Conservation (phyloP, 495 filamentous ascomycete species). For the Opeltia flavorubescens region DNA sequence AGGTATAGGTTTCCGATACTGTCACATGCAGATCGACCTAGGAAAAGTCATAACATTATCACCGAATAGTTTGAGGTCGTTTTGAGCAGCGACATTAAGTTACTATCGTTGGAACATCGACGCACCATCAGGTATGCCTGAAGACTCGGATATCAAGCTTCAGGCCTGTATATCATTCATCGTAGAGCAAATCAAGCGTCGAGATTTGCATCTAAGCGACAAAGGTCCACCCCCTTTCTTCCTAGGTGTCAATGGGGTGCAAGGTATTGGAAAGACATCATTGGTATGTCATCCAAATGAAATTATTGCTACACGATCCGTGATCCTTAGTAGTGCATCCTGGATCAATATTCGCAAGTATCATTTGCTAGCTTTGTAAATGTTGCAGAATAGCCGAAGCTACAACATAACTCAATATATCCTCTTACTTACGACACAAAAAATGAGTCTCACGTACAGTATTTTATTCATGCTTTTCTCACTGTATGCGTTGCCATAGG, state of each 20-base stretch:
- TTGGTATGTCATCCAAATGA: slow-evolving; percentile 36
- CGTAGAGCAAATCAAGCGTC: neutral
- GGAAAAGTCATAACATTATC: too few species aligned
- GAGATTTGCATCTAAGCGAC: neutral
- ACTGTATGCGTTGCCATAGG: neutral
- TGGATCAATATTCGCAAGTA: too few species aligned
- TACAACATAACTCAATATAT: neutral
- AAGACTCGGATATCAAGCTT: neutral
- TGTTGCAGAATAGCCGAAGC: neutral
- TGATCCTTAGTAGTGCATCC: too few species aligned
- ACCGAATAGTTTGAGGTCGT: too few species aligned
- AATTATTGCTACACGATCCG: too few species aligned
- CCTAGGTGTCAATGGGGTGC: slow-evolving; percentile 53
- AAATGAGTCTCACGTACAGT: neutral
- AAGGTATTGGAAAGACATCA: slow-evolving; percentile 86
- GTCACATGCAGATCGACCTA: too few species aligned
- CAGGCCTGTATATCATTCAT: neutral
- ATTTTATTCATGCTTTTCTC: neutral
- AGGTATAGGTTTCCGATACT: too few species aligned
- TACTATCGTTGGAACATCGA: too few species aligned
- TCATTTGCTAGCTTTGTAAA: neutral
- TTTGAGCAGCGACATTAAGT: too few species aligned
- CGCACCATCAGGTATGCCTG: neutral
- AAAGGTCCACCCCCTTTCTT: slow-evolving; percentile 30
- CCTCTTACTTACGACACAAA: neutral